Evolutionary conservation across 176 grass and related monocot species (phyloP), one percentile per base, ranked within the genome.

Genomic region (Leersia perrieri): DNA sequence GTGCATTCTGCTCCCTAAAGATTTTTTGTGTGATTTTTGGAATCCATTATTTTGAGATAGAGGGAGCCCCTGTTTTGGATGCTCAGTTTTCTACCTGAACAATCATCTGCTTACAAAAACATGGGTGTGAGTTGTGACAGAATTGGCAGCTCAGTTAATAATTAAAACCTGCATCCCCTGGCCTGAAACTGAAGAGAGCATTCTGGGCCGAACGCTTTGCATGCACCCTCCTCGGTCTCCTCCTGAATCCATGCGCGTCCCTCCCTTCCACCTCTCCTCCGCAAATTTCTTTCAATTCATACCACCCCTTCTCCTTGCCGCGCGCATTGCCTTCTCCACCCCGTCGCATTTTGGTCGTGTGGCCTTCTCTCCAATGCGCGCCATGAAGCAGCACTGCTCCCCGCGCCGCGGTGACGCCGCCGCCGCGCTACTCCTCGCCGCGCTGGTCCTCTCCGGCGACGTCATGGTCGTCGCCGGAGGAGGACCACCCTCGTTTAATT

Each of bases 371-470:
- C 58, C 42, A n/a, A 36, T 22, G 15, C 23, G 42, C 53, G 44
- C 72, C 66, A 57, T 57, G 73, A 70, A 25, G 66, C 85, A 60
- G 63, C 68, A 18, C 80, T 31, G 30, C 0, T 6, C 58, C 11
- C 35, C 66, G 51, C 87, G 74, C 60, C 81, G 63, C 87, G 58
- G 75, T 63, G 78, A 79, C 82, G 74, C 88, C 33, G 53, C 53
- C 22, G 53, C 53, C 7, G 53, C 53, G 22, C 80, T 89, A 30
- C 28, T 89, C 55, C 35, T 85, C 40, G 41, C 75, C 40, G 76
- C 87, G 49, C 89, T 98, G 22, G 86, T 70, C 45, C 68, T 94
- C 36, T 82, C 83, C 42, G 79, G 74, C 75, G 80, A 80, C 57
- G 69, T 79, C 60, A 70, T 88, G 64, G 30, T 71, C 41, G 32